phyloP scores from a whole-genome alignment of 2,329 filamentous ascomycete genomes.

The Pyricularia pennisetigena region DNA sequence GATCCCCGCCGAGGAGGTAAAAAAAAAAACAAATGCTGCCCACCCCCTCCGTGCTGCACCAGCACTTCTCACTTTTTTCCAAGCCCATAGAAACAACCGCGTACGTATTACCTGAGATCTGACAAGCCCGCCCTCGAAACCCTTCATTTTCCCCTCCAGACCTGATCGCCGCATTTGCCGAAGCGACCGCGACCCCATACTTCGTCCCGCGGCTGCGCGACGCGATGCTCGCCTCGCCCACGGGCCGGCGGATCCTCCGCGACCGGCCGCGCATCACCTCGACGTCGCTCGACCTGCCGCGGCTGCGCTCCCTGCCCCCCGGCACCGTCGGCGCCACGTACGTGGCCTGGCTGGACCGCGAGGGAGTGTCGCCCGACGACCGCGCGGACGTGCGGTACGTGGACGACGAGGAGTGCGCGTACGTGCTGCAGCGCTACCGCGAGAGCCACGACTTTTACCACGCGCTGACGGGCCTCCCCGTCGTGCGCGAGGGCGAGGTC shows the following conservation, averaged over 20 bases:
- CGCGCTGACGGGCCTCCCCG: conserved; percentile 80
- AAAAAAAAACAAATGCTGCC: conserved; percentile 11
- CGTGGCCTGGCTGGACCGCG: conserved; percentile 82
- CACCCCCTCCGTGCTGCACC: background rate
- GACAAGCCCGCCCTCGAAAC: background rate
- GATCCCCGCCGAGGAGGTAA: conserved; percentile 73
- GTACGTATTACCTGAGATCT: background rate
- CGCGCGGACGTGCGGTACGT: conserved; percentile 77
- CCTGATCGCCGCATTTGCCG: conserved; percentile 87
- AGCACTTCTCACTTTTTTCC: background rate
- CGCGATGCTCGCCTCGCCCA: conserved; percentile 77
- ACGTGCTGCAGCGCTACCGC: conserved; percentile 96
- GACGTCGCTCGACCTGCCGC: conserved; percentile 52
- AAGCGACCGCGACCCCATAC: conserved; percentile 88
- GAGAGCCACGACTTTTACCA: conserved; percentile 99
- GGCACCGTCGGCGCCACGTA: conserved; percentile 76
- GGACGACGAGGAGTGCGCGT: conserved; percentile 90
- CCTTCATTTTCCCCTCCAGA: conserved; percentile 53
- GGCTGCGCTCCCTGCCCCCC: conserved; percentile 61
- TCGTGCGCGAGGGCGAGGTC: conserved; percentile 90
- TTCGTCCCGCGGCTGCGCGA: conserved; percentile 88
- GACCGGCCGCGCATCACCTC: conserved; percentile 85
- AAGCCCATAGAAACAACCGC: background rate
- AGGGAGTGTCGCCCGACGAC: conserved; percentile 90
- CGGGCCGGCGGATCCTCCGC: conserved; percentile 82